Base-by-base conservation (phyloP, 2,329 filamentous ascomycete genomes). In the Aureobasidium namibiae region DNA sequence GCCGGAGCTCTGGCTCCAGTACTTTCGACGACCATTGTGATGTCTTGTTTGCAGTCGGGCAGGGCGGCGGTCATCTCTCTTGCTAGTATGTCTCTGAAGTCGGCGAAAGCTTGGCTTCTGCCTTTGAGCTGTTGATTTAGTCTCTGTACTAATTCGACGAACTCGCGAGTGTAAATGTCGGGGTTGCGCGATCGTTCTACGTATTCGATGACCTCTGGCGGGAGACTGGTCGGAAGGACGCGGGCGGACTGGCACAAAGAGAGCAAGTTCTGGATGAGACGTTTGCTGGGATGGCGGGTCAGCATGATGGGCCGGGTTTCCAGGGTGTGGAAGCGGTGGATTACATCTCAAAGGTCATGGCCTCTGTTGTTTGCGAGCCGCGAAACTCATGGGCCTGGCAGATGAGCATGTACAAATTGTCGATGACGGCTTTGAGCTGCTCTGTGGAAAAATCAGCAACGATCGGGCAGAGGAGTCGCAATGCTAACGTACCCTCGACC, bases 111-210 rank as follows among this genome's bases (percentile, higher is more conserved):
- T 65, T 84, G 78, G 59, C 75, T 76, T 65, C 82, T 82, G 33
- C 83, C 84, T 64, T 82, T 84, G 54, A 85, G 70, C 69, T 82
- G 79, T 66, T 85, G 82, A 63, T 87, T 87, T 50, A 80, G 78
- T 62, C 79, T 76, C 72, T 85, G 83, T 9, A 84, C 81, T 29
- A 82, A 74, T 70, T 87, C 83, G 45, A 86, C 81, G 63, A 86
- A 85, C 64, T 86, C 82, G 46, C 83, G 78, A 9, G 82, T 86
- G 70, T 85, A 86, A 64, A 86, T 85, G 65, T 86, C 83, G 8
- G 83, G 84, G 66, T 87, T 87, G 23, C 83, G 80, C 18, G 81
- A 79, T 21, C 78, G 75, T 65, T 86, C 82, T 34, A 87, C 82
- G 67, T 86, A 87, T 59, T 78, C 76, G 64, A 86, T 83, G 33